Evolutionary conservation across 805 yeast species (phyloP), one percentile per base, ranked within the genome.

Genomic region (Barnettozyma siamensis): DNA sequence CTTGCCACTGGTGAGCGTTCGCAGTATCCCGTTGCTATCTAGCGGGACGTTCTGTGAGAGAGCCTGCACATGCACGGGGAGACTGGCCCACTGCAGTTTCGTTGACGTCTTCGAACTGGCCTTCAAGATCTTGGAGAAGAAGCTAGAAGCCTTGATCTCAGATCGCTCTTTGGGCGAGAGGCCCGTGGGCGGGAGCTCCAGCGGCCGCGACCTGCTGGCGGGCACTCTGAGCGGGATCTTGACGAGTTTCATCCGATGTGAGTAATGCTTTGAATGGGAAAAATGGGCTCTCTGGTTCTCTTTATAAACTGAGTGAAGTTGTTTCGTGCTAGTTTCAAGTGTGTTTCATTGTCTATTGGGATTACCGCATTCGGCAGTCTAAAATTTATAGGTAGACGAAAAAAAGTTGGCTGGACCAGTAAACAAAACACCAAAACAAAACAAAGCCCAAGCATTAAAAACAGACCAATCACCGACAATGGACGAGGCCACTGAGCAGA

Each of bases 211-310:
- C 6, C 23, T 11, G n/a, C 15, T 18, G 16, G 18, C 26, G 7
- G 43, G 43, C 8, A 40, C 31, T 7, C n/a, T 34, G 13, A 40
- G 18, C n/a, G 43, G 19, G 17, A 40, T 6, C 30, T 40, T 40
- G n/a, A 26, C 24, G 18, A 38, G 20, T 20, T 30, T 35, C 35
- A 28, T 35, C 13, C 24, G 9, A 9, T 9, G 9, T 7, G 24
- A 7, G 29, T 13, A 13, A 18, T 7, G 34, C n/a, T n/a, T n/a
- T n/a, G n/a, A n/a, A n/a, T n/a, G n/a, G n/a, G n/a, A n/a, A n/a
- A n/a, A n/a, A 13, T 17, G 34, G 18, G 32, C 15, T 30, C 32
- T 18, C 21, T 10, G 21, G 23, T 6, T 7, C n/a, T 32, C 4
- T 9, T 16, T 33, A 24, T 23, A 23, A 5, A 16, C 18, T 4